Base-by-base conservation (phyloP, 345 rosid species). In the Citrus medica region DNA sequence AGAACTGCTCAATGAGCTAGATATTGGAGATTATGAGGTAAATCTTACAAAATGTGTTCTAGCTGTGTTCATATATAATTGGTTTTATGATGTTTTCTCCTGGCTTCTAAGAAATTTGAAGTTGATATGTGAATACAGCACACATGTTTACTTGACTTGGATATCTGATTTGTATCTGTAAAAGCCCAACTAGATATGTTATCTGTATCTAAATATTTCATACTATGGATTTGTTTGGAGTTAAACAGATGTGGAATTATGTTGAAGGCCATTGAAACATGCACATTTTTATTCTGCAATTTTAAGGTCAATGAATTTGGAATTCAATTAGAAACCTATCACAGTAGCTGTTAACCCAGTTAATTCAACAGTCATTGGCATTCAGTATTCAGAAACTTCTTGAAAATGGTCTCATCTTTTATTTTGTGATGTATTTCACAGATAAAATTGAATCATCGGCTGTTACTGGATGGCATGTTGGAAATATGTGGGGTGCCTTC, bases 401-500 rank as follows among this genome's bases (percentile, higher is more conserved):
- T 35, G 25, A 30, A 33, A 68, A 21, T 77, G 63, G 28, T 61
- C 46, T 78, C 76, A 28, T 19, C 53, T 68, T 35, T n/a, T 24
- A 55, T 12, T 68, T 27, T 30, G 21, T 53, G 73, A 56, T 70
- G 7, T 65, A 48, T 37, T 70, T 70, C 61, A 46, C 89, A 95
- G 97, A 87, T 96, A 80, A 96, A 96, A 84, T 80, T 96, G 83
- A 94, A 91, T 81, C 99, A 96, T 78, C 87, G 97, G 35, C 92
- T 91, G 90, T 84, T 96, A 82, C 87, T 96, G 65, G 98, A 96
- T 82, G 98, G 99, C 30, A 93, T 96, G 94, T 71, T 96, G 84
- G 97, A 96, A 80, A 96, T 94, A 81, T 94, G 99, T 83, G 97
- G 97, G 56, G 99, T 96, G 73, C 97, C 97, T 37, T 63, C 93